phyloP scores from a whole-genome alignment of 2,329 filamentous ascomycete genomes.

The Sporothrix luriei region DNA sequence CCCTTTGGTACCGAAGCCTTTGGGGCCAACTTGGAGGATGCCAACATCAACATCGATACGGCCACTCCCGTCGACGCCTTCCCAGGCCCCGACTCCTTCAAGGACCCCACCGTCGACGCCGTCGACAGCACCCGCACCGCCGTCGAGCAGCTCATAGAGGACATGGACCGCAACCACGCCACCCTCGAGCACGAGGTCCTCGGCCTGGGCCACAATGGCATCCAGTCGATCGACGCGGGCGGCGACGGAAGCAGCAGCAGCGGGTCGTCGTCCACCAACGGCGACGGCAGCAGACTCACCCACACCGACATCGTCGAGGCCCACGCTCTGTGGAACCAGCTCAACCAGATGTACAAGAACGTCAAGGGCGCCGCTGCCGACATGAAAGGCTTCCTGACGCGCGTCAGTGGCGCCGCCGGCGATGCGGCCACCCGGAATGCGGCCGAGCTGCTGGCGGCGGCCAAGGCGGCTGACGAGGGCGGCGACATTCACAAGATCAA shows the following conservation, averaged over 20 bases:
- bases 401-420: background rate
- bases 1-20: background rate
- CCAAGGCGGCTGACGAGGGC: background rate
- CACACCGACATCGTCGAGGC: constrained; percentile 6
- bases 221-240: background rate
- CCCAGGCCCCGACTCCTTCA: background rate
- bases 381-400: background rate
- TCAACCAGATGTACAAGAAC: constrained; percentile 10
- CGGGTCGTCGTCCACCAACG: background rate
- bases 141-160: constrained; percentile 13
- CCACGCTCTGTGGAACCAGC: constrained; percentile 6
- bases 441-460: background rate
- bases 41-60: too few relatives aligned
- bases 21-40: background rate
- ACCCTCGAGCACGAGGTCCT: background rate
- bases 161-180: constrained; percentile 21
- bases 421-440: background rate
- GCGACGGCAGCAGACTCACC: background rate
- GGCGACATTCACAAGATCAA: constrained; percentile 4
- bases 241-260: background rate
- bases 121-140: constrained; percentile 10
- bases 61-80: background rate
- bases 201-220: background rate
- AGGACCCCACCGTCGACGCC: background rate
- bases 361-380: constrained; percentile 2